These are phyloP conservation scores for Monosporascus sp. DNA, from an alignment of 2,329 filamentous ascomycete species.

Conservation along the genomic window DNA sequence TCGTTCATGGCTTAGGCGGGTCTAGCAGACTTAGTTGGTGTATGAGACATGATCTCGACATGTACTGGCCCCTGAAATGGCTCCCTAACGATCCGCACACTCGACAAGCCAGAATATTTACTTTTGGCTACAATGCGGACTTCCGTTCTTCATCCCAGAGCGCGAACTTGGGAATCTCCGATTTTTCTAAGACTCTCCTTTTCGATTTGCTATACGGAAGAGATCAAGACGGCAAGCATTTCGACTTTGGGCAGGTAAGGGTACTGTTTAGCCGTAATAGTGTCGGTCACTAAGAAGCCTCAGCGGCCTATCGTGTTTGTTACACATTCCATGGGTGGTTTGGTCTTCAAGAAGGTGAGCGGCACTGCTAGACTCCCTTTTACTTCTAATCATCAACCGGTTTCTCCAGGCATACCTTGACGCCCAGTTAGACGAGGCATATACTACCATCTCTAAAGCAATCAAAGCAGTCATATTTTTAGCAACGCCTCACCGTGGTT, in stretches of 20 bases:
- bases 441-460: background rate
- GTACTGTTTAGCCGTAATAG: background rate
- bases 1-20: conserved; percentile 6
- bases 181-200: conserved; percentile 5
- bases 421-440: conserved; percentile 3
- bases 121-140: conserved; percentile 7
- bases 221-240: background rate
- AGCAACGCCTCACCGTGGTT: conserved; percentile 6
- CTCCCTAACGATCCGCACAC: conserved; percentile 1
- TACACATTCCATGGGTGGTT: conserved; percentile 9
- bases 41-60: conserved; percentile 5
- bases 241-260: conserved; percentile 2
- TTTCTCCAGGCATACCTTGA: conserved; percentile 4
- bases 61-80: conserved; percentile 6
- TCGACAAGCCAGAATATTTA: conserved; percentile 1
- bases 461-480: conserved; percentile 6
- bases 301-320: conserved; percentile 6
- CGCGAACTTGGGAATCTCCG: background rate
- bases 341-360: conserved; percentile 10
- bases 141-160: conserved; percentile 1
- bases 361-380: background rate
- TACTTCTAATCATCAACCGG: background rate
- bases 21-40: conserved; percentile 9
- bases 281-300: background rate
- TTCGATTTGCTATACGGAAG: conserved; percentile 7